Evolutionary conservation across 106 monocot genomes (phyloP), one percentile per base, ranked within the genome.

Genomic region (Apostasia ramifera): DNA sequence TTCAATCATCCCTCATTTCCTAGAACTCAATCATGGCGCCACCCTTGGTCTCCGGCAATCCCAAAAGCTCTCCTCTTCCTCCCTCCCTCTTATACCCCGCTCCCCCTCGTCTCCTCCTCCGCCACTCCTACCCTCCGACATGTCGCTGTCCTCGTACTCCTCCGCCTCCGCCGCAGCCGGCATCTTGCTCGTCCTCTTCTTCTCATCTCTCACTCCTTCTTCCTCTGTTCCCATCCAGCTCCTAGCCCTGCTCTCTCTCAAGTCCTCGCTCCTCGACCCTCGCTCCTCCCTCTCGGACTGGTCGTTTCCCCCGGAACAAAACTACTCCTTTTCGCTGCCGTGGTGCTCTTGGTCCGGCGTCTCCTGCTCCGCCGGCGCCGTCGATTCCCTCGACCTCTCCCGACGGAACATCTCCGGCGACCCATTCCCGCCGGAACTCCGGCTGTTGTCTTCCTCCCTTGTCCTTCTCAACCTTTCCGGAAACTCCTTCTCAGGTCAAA

Each of bases 291-390:
- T 90, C 66, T 77, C 65, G 11, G 53, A 72, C 58, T 94, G 94
- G 94, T 70, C 72, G 4, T 41, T 82, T 48, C 57, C 38, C 62
- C 39, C 8, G 70, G 42, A 47, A 53, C 71, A 53, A 43, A 15
- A 38, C 63, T 8, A 4, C 73, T 10, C 52, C 60, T 53, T 46
- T 47, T 47, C 68, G 10, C 80, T 40, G 8, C 71, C 85, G 11
- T 83, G 83, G 88, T 95, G 91, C 78, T 70, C 74, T 7, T 95
- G 83, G 84, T 44, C 80, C 7, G 86, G 88, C 37, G 79, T 91
- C 40, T 68, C 81, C 1, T 95, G 91, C 79, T 14, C 72, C 46
- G 77, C 61, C 39, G 70, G 76, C 2, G 74, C 57, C 40, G 53
- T 91, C 68, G 41, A 49, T 42, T 49, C 71, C 59, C 59, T 95